These are phyloP conservation scores for Macrocystidia cucumis DNA, from an alignment of 1,284 basidiomycete species.

Conservation along the genomic window DNA sequence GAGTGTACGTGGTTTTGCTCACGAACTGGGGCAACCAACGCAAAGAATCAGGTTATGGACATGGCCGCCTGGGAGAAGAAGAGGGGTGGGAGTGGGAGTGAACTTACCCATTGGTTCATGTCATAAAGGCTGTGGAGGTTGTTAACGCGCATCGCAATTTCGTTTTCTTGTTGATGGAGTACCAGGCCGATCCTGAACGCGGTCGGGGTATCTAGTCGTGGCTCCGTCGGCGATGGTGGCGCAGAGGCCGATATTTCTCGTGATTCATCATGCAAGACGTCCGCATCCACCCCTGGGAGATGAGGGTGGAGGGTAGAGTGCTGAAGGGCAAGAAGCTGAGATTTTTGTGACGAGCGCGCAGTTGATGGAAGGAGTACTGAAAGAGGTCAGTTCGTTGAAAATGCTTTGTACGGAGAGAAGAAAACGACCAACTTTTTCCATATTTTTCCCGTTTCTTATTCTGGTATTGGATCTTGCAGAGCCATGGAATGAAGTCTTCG, in stretches of 20 bases:
- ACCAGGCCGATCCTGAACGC: slow-evolving; percentile 57
- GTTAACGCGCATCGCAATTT: slow-evolving; percentile 73
- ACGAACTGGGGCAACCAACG: slow-evolving; percentile 34
- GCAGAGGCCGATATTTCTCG: slow-evolving; percentile 21
- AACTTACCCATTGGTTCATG: slow-evolving; percentile 67
- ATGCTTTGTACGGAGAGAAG: no score
- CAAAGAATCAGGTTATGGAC: neutral
- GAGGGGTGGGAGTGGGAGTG: slow-evolving; percentile 1
- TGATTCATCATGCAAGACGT: no score
- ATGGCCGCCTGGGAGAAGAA: slow-evolving; percentile 3
- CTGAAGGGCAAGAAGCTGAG: slow-evolving; percentile 41
- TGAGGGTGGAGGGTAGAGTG: no score
- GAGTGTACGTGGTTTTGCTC: slow-evolving; percentile 37
- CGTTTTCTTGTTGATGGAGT: slow-evolving; percentile 47
- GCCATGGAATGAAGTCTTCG: slow-evolving; percentile 86
- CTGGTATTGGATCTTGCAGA: slow-evolving; percentile 80
- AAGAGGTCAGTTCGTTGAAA: no score
- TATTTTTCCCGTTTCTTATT: slow-evolving; percentile 52
- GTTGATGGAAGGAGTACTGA: no score
- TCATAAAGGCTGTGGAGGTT: slow-evolving; percentile 81
- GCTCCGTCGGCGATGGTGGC: slow-evolving; percentile 36
- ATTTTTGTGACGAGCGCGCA: no score
- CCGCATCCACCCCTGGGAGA: no score
- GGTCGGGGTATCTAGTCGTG: slow-evolving; percentile 26
- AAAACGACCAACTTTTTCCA: no score